Base-by-base conservation (phyloP, 1,284 basidiomycete species). In the Sanghuangporus weigelae region DNA sequence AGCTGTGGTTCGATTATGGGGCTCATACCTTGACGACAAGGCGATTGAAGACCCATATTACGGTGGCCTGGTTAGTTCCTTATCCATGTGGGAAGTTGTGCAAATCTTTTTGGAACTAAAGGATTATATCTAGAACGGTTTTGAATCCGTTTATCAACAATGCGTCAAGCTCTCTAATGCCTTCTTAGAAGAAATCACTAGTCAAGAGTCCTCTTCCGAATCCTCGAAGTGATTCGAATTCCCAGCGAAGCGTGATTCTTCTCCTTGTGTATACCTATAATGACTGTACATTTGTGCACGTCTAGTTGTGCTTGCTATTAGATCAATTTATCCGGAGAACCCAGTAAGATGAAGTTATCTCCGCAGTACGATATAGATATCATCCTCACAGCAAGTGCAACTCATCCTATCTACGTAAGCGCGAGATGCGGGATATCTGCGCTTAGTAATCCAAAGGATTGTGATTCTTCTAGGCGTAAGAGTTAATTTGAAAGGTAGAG, bases 1-100 rank as follows among this genome's bases (percentile, higher is more conserved):
- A 8, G 87, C 89, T 1, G 77, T 79, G 50, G 79, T 92, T 35
- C 77, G 78, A 14, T 79, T 92, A 31, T 92, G 88, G 84, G 90
- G 90, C n/a, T 87, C 87, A 6, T 91, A 87, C 72, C 74, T 84
- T 2, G 86, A 90, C 71, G 75, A 78, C 60, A 79, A 81, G 69
- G 77, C 84, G 5, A 90, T 92, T 63, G 76, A 79, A 11, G 90
- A 92, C 71, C 89, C 89, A 7, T 92, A 90, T 73, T 91, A 90
- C 67, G 89, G 86, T n/a, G 81, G 82, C 35, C 74, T 78, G 51
- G 89, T 89, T 64, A 73, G 82, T 60, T n/a, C 31, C 54, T 31
- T 36, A 31, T 57, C 38, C 19, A 39, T 3, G 8, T 38, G 53
- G 26, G 38, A 42, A 38, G 23, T 44, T 38, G 31, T 58, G 39